Evolutionary conservation across 2,329 filamentous ascomycete species (phyloP), one percentile per base, ranked within the genome.

Genomic region (Neocucurbitaria cava): DNA sequence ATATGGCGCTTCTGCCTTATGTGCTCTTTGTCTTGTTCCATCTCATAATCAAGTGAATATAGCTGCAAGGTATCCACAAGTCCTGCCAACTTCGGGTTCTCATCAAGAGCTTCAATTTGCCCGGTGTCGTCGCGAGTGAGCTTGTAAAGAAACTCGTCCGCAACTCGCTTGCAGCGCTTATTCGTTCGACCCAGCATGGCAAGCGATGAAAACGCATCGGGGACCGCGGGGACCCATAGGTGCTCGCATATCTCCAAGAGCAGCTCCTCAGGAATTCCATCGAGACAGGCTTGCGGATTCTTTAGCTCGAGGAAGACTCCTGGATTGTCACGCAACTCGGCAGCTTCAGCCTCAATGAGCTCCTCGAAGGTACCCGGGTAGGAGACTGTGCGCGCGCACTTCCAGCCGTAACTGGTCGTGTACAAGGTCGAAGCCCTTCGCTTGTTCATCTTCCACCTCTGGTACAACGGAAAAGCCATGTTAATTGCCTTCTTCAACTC

Each of bases 251-350:
- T 46, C 15, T 46, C 21, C 9, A 53, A n/a, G 1, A 59, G 30
- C 8, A 59, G 40, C 9, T 59, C 56, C 23, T 59, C 56, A 7
- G 56, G 53, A 10, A 59, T 20, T 0, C 42, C 23, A 15, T 24
- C 26, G n/a, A 59, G 49, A 38, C 49, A 33, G 1, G 53, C 56
- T 46, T 50, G 36, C 15, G 43, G 26, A 11, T 47, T 54, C 10
- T 40, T 45, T 4, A 21, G 23, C 7, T 15, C 35, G 31, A 46
- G 7, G 46, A 21, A n/a, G 2, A 49, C 21, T 18, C 44, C 35
- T 0, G 26, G 35, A 11, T 21, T 15, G 5, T 6, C 7, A 9
- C 11, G 15, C 3, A 8, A 1, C 8, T 39, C 17, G 11, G 7
- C 2, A 10, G 17, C 7, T 5, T n/a, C 2, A 4, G 0, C 4